Conservation (phyloP, 2,329 filamentous ascomycete genomes). For the Zymoseptoria crescenta region DNA sequence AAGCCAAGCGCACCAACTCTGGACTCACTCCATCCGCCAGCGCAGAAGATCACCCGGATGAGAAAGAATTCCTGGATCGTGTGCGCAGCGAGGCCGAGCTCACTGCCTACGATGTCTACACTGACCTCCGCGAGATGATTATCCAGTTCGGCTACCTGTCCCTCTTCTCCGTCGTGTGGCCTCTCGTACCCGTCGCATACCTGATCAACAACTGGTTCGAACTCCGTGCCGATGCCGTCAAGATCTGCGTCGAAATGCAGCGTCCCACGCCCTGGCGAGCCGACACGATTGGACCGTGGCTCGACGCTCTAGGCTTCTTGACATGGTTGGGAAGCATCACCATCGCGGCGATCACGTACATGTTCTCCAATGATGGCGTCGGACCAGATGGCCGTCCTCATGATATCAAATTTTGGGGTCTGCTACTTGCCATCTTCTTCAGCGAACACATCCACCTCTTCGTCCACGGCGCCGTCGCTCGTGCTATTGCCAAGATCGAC, state of each 20-base stretch:
- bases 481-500: conserved; percentile 71
- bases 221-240: conserved; percentile 84
- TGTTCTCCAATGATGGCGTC: conserved; percentile 66
- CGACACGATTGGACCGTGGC: conserved; percentile 90
- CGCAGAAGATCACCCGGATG: conserved; percentile 62
- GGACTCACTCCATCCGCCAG: conserved; percentile 30
- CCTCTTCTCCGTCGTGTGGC: conserved; percentile 91
- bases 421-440: conserved; percentile 74
- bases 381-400: conserved; percentile 59
- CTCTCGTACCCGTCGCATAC: conserved; percentile 81
- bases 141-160: conserved; percentile 77
- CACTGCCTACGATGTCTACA: conserved; percentile 78
- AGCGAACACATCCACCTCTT: conserved; percentile 86
- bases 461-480: conserved; percentile 63
- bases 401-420: conserved; percentile 68
- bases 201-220: conserved; percentile 95
- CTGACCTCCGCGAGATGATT: conserved; percentile 89
- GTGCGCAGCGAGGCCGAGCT: conserved; percentile 78
- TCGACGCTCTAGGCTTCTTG: conserved; percentile 78
- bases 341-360: conserved; percentile 77
- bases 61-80: conserved; percentile 69
- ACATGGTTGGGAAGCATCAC: conserved; percentile 89
- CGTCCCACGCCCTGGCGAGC: conserved; percentile 82
- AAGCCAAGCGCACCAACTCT: conserved; percentile 49
- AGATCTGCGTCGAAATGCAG: conserved; percentile 83